Percentiles rank a stretch among this genome's conserved stretches.
These are phyloP conservation scores for Ceratocystis cacaofunesta DNA, from an alignment of 2,329 filamentous ascomycete species.

Conservation along the genomic window DNA sequence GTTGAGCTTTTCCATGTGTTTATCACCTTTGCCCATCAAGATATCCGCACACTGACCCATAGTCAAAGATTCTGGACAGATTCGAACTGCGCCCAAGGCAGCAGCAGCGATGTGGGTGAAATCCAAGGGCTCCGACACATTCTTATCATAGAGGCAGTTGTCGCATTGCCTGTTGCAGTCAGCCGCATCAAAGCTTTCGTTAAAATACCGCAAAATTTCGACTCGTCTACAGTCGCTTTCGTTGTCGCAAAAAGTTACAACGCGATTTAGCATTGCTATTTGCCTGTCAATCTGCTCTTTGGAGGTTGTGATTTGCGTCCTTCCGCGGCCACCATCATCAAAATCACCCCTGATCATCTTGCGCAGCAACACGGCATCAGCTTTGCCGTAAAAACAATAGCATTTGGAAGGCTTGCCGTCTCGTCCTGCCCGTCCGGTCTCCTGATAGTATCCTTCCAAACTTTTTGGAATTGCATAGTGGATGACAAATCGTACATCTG, in stretches of 20 bases:
- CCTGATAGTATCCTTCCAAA: slow-evolving; percentile 94
- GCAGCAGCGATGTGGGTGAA: slow-evolving; percentile 60
- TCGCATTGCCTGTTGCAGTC: slow-evolving; percentile 69
- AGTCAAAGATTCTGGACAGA: slow-evolving; percentile 48
- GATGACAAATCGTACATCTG: slow-evolving; percentile 90
- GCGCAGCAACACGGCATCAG: slow-evolving; percentile 57
- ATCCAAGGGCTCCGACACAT: slow-evolving; percentile 58
- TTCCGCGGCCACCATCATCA: slow-evolving; percentile 26
- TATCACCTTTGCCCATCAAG: slow-evolving; percentile 42
- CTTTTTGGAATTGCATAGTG: slow-evolving; percentile 89
- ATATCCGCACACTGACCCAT: slow-evolving; percentile 72
- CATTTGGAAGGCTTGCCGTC: slow-evolving; percentile 80
- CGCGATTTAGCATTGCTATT: slow-evolving; percentile 67
- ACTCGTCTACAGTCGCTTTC: slow-evolving; percentile 71
- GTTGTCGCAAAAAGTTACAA: slow-evolving; percentile 83
- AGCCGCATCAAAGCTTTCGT: slow-evolving; percentile 58
- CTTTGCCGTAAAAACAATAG: slow-evolving; percentile 76
- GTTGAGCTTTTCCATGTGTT: slow-evolving; percentile 10
- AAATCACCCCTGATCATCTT: slow-evolving; percentile 75
- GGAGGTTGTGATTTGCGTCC: slow-evolving; percentile 24
- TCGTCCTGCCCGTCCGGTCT: slow-evolving; percentile 85
- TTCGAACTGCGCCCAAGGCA: slow-evolving; percentile 51
- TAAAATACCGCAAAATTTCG: slow-evolving; percentile 88
- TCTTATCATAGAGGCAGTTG: slow-evolving; percentile 60
- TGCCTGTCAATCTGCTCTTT: slow-evolving; percentile 71